phyloP scores from a whole-genome alignment of 139 green algal genomes.

The Micractinium sp. region DNA sequence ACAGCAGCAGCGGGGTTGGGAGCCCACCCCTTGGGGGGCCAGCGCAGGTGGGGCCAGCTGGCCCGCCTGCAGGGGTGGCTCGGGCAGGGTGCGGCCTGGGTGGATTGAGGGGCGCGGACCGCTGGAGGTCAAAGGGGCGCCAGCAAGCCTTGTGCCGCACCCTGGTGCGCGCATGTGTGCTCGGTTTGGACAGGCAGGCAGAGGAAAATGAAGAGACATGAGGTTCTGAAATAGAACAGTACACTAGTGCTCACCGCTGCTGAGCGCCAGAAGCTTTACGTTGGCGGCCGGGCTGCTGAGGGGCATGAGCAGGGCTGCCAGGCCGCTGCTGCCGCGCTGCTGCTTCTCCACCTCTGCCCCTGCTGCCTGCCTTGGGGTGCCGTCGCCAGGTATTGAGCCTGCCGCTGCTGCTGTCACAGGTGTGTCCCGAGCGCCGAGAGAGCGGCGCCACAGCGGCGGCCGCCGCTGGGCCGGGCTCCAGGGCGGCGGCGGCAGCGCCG shows the following conservation, averaged over 20 bases:
- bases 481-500: background rate
- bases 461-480: background rate
- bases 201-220: too few species aligned
- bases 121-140: too few species aligned
- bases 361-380: background rate
- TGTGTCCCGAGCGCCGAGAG: background rate
- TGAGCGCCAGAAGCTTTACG: constrained; percentile 70
- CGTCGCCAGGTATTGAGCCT: background rate
- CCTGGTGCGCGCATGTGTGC: too few species aligned
- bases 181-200: background rate
- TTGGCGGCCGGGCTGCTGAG: constrained; percentile 64
- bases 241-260: constrained; percentile 1
- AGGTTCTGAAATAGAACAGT: too few species aligned
- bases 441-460: background rate
- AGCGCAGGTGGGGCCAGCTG: too few species aligned
- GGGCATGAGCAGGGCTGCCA: constrained; percentile 22
- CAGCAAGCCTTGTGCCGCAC: too few species aligned
- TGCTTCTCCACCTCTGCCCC: background rate
- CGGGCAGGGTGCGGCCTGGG: too few species aligned
- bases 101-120: too few species aligned
- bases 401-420: background rate
- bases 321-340: background rate
- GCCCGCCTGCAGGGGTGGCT: too few species aligned
- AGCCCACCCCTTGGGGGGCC: background rate
- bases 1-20: background rate